Base-by-base conservation (phyloP, 805 yeast genomes). In the Candida dendrica region DNA sequence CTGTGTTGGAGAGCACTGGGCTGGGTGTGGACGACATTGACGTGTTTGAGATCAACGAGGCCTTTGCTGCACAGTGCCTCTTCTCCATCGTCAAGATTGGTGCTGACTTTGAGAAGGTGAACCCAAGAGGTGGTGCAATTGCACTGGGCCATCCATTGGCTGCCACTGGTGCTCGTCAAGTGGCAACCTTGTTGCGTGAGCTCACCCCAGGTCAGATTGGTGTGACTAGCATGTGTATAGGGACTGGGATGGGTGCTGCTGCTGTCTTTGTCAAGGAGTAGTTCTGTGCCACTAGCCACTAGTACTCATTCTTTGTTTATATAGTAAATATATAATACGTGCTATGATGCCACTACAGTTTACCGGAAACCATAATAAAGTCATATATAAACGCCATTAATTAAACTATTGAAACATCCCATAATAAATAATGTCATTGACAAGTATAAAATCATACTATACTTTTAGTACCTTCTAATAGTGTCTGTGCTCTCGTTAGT, bases 171-270 rank as follows among this genome's bases (percentile, higher is more conserved):
- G 78, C 74, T 26, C 53, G 72, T 64, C 96, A 90, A 68, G 74
- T 87, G 40, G 90, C 97, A 36, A 91, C 98, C 4, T 65, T 91
- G 47, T 65, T 91, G 60, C 75, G 90, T 55, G 91, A 88, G 68
- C 74, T 90, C 56, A 66, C 81, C 62, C 61, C 75, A 22, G 95
- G 91, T 47, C 80, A 89, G 68, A 66, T 89, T 49, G 98, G 98
- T 50, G 81, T 91, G 41, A 85, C 95, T 11, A 84, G 95, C 49
- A 91, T 91, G 98, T 91, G 98, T 71, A 81, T 91, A 50, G 98
- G 98, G 56, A 88, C 97, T 30, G 98, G 98, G 54, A 91, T 90
- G 95, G 98, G 98, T 50, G 96, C 97, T 29, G 98, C 98, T 38
- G 84, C 91, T 13, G 71, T 90, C 36, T 74, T 91, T 53, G 74